phyloP scores from a whole-genome alignment of 768 basidiomycete genomes.

The Mycena haematopus region DNA sequence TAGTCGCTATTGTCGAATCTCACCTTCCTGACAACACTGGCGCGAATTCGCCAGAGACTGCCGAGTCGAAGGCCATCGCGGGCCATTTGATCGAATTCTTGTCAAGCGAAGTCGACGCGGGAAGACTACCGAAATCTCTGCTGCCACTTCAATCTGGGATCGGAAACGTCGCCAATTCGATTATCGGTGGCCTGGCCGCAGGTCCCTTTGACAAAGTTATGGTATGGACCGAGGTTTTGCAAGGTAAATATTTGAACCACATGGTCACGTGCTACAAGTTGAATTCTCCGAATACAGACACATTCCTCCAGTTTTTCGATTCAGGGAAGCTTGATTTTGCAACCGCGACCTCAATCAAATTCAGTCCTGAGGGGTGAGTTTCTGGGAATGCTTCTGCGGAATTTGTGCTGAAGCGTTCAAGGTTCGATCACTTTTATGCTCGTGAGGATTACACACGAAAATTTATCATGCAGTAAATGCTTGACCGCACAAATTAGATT shows the following conservation, averaged over 20 bases:
- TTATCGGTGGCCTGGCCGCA: conserved; percentile 55
- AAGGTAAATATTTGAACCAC: conserved; percentile 35
- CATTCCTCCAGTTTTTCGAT: conserved; percentile 54
- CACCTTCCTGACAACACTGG: conserved; percentile 52
- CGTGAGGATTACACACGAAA: conserved; percentile 35
- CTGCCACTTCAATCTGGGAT: conserved; percentile 56
- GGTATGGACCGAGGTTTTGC: conserved; percentile 58
- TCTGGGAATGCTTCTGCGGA: not conserved
- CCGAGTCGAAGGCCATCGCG: conserved; percentile 50
- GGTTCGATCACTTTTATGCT: conserved; percentile 55
- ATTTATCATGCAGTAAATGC: not conserved
- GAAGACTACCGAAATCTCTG: conserved; percentile 47
- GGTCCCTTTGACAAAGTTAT: conserved; percentile 56
- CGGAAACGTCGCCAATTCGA: conserved; percentile 56
- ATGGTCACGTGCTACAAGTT: not conserved
- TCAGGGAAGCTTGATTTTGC: conserved; percentile 53
- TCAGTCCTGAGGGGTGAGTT: conserved; percentile 51
- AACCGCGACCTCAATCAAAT: conserved; percentile 54
- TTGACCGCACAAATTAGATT: conserved; percentile 38
- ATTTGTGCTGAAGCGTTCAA: conserved; percentile 20
- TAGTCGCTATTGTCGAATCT: conserved; percentile 52
- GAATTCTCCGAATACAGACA: conserved; percentile 36
- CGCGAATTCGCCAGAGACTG: conserved; percentile 50
- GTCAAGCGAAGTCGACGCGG: conserved; percentile 46
- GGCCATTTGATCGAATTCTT: conserved; percentile 53